Base-by-base conservation (phyloP, 345 rosid genomes). In the Erysimum cheiranthoides region DNA sequence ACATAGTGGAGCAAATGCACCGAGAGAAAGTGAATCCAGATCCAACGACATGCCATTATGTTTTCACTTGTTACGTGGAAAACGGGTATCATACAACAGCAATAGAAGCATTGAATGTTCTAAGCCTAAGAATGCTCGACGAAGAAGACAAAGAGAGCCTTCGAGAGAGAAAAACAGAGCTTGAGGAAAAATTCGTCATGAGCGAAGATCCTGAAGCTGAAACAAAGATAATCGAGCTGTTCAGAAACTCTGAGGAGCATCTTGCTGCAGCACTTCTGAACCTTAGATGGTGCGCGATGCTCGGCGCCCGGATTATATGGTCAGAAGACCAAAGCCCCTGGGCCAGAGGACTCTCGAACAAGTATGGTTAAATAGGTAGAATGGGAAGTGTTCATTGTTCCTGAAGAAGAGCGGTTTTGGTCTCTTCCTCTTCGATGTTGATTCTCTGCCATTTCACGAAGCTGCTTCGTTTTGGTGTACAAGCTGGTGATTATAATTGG, bases 211-310 rank as follows among this genome's bases (percentile, higher is more conserved):
- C 67, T n/a, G 86, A 87, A 70, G 77, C 84, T 0, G 97, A 94
- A 68, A 49, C 70, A 17, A 86, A 71, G 64, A 87, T 92, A 73
- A 53, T 85, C 12, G 38, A 76, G 70, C 49, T 79, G 52, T 87
- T 87, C 31, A 61, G 80, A 70, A 74, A 82, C 60, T 67, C 68
- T 9, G 66, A 77, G 42, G 89, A 81, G 80, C 38, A 79, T 54
- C 73, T 84, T 34, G 85, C 85, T 5, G 82, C 79, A 27, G 89
- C 87, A 1, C 83, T 91, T 60, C 63, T 92, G 82, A 83, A 81
- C 66, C 78, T 94, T 77, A 87, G 98, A 81, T 86, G 93, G 90
- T 90, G 96, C 73, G 85, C 93, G 14, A 83, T 89, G 42, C 65
- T 78, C 2, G 96, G 90, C 46, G 67, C 36, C 45, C 71, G 72